phyloP scores from a whole-genome alignment of 2,329 filamentous ascomycete species.

The Pyricularia sp. region DNA sequence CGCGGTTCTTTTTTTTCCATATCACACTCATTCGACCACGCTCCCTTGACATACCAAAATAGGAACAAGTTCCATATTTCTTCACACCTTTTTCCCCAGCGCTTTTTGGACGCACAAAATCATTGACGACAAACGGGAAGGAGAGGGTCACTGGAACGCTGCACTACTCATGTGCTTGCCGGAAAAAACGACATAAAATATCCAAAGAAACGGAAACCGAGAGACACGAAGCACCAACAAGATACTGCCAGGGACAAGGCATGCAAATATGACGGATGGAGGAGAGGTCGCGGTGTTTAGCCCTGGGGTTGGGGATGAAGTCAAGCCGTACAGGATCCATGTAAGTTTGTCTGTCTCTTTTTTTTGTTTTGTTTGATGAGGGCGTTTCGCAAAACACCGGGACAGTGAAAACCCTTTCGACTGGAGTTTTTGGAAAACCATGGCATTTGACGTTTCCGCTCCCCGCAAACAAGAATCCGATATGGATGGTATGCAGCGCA shows the following conservation, averaged over 20 bases:
- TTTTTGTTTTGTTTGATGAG: background rate
- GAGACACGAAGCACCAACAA: background rate
- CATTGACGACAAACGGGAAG: background rate
- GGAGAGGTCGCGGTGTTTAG: slow-evolving; percentile 15
- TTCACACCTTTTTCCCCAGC: background rate
- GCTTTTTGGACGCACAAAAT: background rate
- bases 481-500: background rate
- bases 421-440: background rate
- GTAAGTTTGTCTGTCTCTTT: slow-evolving; percentile 27
- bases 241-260: background rate
- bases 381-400: background rate
- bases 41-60: background rate
- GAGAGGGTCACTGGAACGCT: background rate
- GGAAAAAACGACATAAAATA: background rate
- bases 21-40: background rate
- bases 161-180: background rate
- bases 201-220: background rate
- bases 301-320: slow-evolving; percentile 27
- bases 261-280: slow-evolving; percentile 13
- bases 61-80: background rate
- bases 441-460: background rate
- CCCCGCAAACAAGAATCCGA: background rate
- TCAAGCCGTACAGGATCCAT: slow-evolving; percentile 47
- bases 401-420: background rate
- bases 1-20: background rate